Evolutionary conservation across 202 grass and related monocot species (phyloP).

Genomic region (Cymbopogon flexuosus): DNA sequence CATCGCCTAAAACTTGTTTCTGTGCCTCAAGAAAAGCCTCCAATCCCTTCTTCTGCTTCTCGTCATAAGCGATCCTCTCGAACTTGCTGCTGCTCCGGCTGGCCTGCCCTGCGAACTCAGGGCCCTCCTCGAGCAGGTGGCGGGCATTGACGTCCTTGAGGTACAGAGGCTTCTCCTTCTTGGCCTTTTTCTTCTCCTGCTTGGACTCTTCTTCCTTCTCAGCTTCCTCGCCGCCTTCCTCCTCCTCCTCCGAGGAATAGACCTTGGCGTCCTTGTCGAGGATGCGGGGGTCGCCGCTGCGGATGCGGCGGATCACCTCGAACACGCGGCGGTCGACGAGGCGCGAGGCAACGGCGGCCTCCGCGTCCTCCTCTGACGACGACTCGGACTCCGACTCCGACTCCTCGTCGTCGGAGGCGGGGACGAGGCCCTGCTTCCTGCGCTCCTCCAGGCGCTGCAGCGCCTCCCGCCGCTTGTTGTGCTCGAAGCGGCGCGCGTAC

Average conservation of each 20-base stretch:
- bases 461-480: constrained; percentile 85
- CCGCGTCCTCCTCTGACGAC: not conserved
- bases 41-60: constrained; percentile 48
- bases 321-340: constrained; percentile 48
- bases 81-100: constrained; percentile 39
- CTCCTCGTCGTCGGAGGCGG: not conserved
- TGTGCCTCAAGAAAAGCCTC: constrained; percentile 51
- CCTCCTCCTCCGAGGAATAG: constrained; percentile 48
- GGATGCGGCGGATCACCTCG: constrained; percentile 62
- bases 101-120: constrained; percentile 43
- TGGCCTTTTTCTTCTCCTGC: constrained; percentile 33
- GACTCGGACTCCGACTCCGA: not conserved
- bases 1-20: constrained; percentile 30
- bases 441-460: constrained; percentile 50
- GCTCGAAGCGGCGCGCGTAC: constrained; percentile 61
- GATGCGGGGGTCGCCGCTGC: constrained; percentile 53
- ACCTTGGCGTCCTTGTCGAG: constrained; percentile 51
- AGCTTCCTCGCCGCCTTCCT: not conserved
- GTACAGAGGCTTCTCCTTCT: constrained; percentile 69
- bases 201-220: constrained; percentile 33
- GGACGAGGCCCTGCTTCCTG: constrained; percentile 48
- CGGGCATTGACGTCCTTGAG: constrained; percentile 75
- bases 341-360: constrained; percentile 26
- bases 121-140: constrained; percentile 70
- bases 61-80: constrained; percentile 48